phyloP scores from a whole-genome alignment of 345 rosid species.

The Camelina laxa region DNA sequence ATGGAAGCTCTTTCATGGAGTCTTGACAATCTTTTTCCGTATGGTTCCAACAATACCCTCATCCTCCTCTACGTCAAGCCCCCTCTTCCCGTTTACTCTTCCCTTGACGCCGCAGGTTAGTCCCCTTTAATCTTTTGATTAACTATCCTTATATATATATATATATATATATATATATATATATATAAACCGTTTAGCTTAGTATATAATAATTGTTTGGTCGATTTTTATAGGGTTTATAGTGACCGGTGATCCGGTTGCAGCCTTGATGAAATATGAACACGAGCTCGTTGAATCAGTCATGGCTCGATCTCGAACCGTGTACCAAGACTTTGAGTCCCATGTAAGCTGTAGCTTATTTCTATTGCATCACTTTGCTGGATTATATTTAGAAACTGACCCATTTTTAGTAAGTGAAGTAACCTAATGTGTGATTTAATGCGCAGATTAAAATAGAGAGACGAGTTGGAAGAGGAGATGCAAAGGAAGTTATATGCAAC shows the following conservation, averaged over 20 bases:
- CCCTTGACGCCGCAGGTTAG: slow-evolving; percentile 70
- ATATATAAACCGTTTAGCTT: background rate
- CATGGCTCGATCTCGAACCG: slow-evolving; percentile 74
- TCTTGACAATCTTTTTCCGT: slow-evolving; percentile 59
- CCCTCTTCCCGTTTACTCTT: slow-evolving; percentile 65
- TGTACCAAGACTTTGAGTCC: slow-evolving; percentile 50
- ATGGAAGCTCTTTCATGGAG: slow-evolving; percentile 94
- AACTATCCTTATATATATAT: background rate
- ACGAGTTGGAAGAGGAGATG: slow-evolving; percentile 78
- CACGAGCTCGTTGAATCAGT: slow-evolving; percentile 61
- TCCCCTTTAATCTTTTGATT: background rate
- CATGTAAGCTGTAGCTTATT: slow-evolving; percentile 17
- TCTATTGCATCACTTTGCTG: background rate
- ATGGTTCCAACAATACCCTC: slow-evolving; percentile 48
- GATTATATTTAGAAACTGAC: background rate
- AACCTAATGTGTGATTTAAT: background rate
- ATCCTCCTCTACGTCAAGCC: slow-evolving; percentile 88
- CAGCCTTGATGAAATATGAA: slow-evolving; percentile 59
- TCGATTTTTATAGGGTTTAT: slow-evolving; percentile 54
- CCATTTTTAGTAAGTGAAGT: background rate
- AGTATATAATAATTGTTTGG: slow-evolving; percentile 13
- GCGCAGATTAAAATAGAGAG: slow-evolving; percentile 61
- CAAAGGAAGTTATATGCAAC: slow-evolving; percentile 77
- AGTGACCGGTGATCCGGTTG: slow-evolving; percentile 55
- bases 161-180: no score